A percentile compares a stretch with the other conserved stretches of the same genome.
These are phyloP conservation scores for Cubamyces lactineus DNA, from an alignment of 768 basidiomycete species.

Conservation along the genomic window DNA sequence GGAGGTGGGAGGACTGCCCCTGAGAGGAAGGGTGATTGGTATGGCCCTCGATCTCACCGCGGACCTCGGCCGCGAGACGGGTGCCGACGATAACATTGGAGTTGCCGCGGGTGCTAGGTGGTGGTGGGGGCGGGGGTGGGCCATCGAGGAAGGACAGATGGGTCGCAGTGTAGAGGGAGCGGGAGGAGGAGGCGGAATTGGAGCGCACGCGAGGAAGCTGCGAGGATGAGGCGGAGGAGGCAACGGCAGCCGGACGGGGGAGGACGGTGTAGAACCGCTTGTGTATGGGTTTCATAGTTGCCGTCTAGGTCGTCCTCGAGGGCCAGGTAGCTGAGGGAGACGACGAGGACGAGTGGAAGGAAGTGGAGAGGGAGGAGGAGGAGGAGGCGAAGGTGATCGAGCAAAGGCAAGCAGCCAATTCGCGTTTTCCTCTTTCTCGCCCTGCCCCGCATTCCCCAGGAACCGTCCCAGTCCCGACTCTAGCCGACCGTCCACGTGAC, in stretches of 20 bases:
- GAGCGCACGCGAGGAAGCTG: constrained; percentile 46
- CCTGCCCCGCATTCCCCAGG: background rate
- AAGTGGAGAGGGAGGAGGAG: background rate
- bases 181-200: constrained; percentile 43
- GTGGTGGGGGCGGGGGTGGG: constrained; percentile 40
- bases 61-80: constrained; percentile 50
- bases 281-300: constrained; percentile 31
- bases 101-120: constrained; percentile 45
- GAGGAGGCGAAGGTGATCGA: constrained; percentile 13
- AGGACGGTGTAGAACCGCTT: constrained; percentile 54
- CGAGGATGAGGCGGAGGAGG: constrained; percentile 34
- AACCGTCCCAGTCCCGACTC: constrained; percentile 8
- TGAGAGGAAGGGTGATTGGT: constrained; percentile 38
- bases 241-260: constrained; percentile 38
- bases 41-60: constrained; percentile 46
- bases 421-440: background rate
- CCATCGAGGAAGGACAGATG: constrained; percentile 46
- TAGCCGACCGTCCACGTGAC: constrained; percentile 9
- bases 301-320: background rate
- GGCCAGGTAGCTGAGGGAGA: background rate
- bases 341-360: constrained; percentile 3
- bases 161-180: constrained; percentile 47
- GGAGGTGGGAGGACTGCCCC: constrained; percentile 37
- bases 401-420: constrained; percentile 4
- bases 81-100: constrained; percentile 44